Conservation (phyloP, 2,329 filamentous ascomycete species). For the Fusarium sp. region DNA sequence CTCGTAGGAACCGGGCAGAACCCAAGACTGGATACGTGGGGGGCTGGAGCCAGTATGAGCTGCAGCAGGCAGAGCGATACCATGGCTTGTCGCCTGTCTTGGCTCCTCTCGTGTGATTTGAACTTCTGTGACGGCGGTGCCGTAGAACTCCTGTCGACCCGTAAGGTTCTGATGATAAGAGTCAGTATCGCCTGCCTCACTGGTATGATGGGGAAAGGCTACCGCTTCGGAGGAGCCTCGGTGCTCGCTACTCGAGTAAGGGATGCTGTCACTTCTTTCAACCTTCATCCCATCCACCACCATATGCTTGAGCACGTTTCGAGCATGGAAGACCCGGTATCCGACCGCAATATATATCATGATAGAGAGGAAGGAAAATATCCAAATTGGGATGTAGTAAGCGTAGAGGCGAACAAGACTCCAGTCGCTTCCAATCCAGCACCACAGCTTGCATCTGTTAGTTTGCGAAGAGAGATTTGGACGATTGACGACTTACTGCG, state of each 20-base stretch:
- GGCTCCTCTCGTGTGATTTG: slow-evolving; percentile 54
- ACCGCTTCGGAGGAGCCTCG: slow-evolving; percentile 53
- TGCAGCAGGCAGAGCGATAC: slow-evolving; percentile 23
- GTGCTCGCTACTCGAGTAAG: slow-evolving; percentile 45
- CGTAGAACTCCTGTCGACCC: slow-evolving; percentile 53
- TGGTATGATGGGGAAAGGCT: slow-evolving; percentile 2
- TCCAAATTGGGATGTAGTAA: slow-evolving; percentile 71
- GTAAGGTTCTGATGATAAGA: slow-evolving; percentile 43
- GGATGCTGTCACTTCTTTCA: slow-evolving; percentile 31
- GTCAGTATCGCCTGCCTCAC: slow-evolving; percentile 27
- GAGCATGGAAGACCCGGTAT: slow-evolving; percentile 68
- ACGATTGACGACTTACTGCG: slow-evolving; percentile 56
- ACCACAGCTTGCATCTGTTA: slow-evolving; percentile 63
- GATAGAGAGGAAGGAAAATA: slow-evolving; percentile 65
- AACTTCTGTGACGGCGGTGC: slow-evolving; percentile 63
- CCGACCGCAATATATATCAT: slow-evolving; percentile 68
- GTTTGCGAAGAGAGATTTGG: not conserved
- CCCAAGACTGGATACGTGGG: slow-evolving; percentile 44
- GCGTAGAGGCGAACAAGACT: slow-evolving; percentile 67
- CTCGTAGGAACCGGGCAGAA: slow-evolving; percentile 28
- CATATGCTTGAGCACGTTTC: slow-evolving; percentile 65
- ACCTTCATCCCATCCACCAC: slow-evolving; percentile 42
- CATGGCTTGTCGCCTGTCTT: slow-evolving; percentile 16
- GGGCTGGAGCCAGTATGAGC: slow-evolving; percentile 31
- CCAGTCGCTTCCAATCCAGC: slow-evolving; percentile 68